Evolutionary conservation across 2,329 filamentous ascomycete species (phyloP).

Genomic region (Thelonectria blattea): DNA sequence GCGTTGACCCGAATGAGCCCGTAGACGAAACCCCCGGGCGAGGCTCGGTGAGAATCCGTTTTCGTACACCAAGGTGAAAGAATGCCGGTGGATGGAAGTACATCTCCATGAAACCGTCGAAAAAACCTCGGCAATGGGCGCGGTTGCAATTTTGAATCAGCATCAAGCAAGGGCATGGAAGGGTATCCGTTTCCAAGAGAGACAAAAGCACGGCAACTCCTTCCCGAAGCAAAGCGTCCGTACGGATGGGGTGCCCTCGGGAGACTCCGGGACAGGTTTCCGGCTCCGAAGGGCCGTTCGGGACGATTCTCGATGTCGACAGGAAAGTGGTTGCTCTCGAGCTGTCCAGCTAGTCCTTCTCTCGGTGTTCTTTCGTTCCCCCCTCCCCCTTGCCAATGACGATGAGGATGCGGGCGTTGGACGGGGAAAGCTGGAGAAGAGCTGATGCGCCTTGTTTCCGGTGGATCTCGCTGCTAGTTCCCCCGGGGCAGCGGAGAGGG

Average conservation of each 20-base stretch:
- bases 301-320: conserved; percentile 1
- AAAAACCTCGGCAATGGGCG: conserved; percentile 17
- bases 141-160: background rate
- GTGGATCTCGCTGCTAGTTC: conserved; percentile 20
- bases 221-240: conserved; percentile 16
- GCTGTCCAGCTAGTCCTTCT: background rate
- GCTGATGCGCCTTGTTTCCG: conserved; percentile 8
- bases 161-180: conserved; percentile 4
- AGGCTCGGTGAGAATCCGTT: conserved; percentile 13
- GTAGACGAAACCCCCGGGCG: background rate
- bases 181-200: background rate
- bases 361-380: background rate
- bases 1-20: background rate
- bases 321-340: too few species aligned
- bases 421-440: background rate
- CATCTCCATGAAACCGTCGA: conserved; percentile 5
- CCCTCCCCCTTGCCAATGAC: conserved; percentile 9
- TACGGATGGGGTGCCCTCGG: conserved; percentile 14
- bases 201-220: background rate
- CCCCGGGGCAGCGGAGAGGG: conserved; percentile 18
- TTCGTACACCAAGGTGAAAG: conserved; percentile 7
- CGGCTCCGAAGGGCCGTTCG: conserved; percentile 19
- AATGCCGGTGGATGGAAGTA: conserved; percentile 13
- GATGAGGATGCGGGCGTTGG: conserved; percentile 13
- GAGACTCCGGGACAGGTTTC: conserved; percentile 22